Conservation (phyloP, 2,329 filamentous ascomycete genomes). For the Sphaerulina vaccinii region DNA sequence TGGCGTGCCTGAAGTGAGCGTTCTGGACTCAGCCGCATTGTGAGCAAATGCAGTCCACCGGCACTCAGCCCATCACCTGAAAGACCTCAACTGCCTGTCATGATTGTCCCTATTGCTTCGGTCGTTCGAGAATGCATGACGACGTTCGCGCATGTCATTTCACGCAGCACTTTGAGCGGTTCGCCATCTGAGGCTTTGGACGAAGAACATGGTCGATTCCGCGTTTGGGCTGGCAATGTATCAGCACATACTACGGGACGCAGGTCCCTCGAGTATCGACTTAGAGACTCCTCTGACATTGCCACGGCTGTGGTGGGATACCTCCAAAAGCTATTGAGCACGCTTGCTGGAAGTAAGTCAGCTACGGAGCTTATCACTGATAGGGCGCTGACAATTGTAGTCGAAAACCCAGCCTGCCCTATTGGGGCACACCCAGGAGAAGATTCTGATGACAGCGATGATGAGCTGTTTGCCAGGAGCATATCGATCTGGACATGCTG, state of each 20-base stretch:
- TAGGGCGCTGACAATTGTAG: not conserved
- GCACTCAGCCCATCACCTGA: no score
- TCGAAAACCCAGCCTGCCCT: not conserved
- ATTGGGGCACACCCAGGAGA: not conserved
- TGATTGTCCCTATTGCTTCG: no score
- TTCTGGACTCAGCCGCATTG: no score
- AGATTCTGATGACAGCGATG: not conserved
- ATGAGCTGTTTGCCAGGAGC: not conserved
- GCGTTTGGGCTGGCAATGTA: conserved; percentile 39
- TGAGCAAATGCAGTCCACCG: no score
- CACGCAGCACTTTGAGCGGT: no score
- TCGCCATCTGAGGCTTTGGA: not conserved
- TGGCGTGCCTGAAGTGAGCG: no score
- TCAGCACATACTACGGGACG: conserved; percentile 37
- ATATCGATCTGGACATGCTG: not conserved
- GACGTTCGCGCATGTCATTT: no score
- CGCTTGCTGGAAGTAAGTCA: not conserved
- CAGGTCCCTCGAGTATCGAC: conserved; percentile 36
- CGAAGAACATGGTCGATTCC: conserved; percentile 36
- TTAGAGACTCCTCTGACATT: conserved; percentile 36
- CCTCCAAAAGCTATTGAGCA: not conserved
- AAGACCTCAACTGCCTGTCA: no score
- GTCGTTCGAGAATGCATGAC: no score
- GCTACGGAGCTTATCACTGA: not conserved
- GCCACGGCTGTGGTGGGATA: not conserved